Base-by-base conservation (phyloP, 2,329 filamentous ascomycete species). In the Talaromyces sp. region DNA sequence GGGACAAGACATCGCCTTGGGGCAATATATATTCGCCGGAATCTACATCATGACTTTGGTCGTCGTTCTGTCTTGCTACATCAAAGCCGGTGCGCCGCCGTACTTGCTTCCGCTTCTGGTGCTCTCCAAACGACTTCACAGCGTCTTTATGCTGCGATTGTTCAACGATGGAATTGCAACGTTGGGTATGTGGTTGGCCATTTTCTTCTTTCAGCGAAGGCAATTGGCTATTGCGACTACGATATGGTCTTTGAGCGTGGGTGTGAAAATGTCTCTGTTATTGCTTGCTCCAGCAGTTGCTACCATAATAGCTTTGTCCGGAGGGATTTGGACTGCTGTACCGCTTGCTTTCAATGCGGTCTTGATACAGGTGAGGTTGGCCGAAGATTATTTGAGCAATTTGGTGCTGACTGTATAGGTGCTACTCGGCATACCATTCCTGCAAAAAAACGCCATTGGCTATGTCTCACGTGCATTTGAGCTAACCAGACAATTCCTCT, bases 121-220 rank as follows among this genome's bases (percentile, higher is more conserved):
- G 60, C 79, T 96, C 52, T 97, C 93, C 61, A 98, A 98, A 76
- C 86, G 95, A 39, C 80, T 98, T 28, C 95, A 99, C 76, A 96
- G 92, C 75, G 89, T 99, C 69, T 99, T 95, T 72, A 79, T 99
- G 68, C 83, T 99, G 61, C 86, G 95, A 48, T 88, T 93, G 71
- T 99, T 99, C 82, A 99, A 99, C 77, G 95, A 99, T 78, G 91
- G 92, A 69, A 90, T 96, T 73, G 93, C 93, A 18, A 86, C 89
- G 3, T 82, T 95, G 69, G 91, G 91, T 68, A 83, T 99, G 65
- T 98, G 92, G 85, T 75, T 87, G 18, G 86, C 91, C n/a, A 87
- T 98, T 42, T 89, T 86, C 72, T 81, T 86, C 66, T 90, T 92
- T 73, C 91, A 97, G 79, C 84, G 84, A 52, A 83, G 87, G 35